Conservation (phyloP, 192 early-diverging fungal genomes). For the Mortierella hygrophila region DNA sequence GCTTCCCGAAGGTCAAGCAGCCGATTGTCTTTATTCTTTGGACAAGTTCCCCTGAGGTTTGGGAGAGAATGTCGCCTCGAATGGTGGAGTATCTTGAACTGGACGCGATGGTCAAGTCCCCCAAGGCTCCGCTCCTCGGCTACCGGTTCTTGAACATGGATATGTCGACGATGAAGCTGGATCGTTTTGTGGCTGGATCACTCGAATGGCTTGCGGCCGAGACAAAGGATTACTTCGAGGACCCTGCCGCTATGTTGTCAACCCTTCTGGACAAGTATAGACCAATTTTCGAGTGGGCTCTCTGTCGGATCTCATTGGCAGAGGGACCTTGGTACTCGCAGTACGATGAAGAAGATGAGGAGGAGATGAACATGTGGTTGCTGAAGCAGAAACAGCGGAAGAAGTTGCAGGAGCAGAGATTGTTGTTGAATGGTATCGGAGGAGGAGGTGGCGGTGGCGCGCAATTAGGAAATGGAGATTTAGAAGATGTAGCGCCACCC, state of each 20-base stretch:
- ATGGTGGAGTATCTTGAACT: constrained; percentile 30
- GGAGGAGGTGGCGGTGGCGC: neutral
- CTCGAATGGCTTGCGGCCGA: constrained; percentile 48
- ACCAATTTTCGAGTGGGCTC: constrained; percentile 19
- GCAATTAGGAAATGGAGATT: neutral
- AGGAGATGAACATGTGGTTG: constrained; percentile 11
- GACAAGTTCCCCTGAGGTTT: constrained; percentile 25
- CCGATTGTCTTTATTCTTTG: constrained; percentile 47
- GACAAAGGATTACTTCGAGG: constrained; percentile 33
- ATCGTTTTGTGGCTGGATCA: constrained; percentile 36
- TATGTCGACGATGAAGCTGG: constrained; percentile 40
- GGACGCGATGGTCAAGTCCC: constrained; percentile 25
- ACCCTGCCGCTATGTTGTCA: constrained; percentile 13
- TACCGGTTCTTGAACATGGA: constrained; percentile 47
- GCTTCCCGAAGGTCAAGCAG: constrained; percentile 48
- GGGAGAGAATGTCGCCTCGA: constrained; percentile 41
- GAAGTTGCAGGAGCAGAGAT: constrained; percentile 7
- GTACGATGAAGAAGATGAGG: constrained; percentile 33
- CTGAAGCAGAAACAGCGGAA: neutral
- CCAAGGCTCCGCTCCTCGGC: constrained; percentile 4
- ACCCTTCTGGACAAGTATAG: constrained; percentile 19
- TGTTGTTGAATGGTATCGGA: constrained; percentile 8
- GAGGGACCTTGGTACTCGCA: constrained; percentile 30
- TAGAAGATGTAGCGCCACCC: neutral
- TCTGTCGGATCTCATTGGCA: constrained; percentile 18